Percentiles rank a stretch among this genome's conserved stretches.
Conservation (phyloP, 208 protist genomes). For the Lotmaria passim region DNA sequence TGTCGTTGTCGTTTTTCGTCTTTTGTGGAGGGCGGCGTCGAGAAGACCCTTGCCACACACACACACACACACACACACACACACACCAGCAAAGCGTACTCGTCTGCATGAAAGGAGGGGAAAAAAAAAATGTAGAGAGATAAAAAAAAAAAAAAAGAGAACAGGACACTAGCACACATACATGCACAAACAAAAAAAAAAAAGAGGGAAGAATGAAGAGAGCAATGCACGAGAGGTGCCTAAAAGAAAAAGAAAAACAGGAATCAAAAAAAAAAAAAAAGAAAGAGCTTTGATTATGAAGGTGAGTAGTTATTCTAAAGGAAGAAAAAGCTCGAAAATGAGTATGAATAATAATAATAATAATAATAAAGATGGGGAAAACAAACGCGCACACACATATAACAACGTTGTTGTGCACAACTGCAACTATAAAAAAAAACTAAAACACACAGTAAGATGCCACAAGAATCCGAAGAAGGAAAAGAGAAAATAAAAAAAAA, state of each 20-base stretch:
- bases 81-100: neutral
- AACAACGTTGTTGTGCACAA: no score
- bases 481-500: neutral
- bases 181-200: neutral
- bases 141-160: constrained; percentile 1
- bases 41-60: no score
- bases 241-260: neutral
- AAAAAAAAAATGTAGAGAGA: constrained; percentile 2
- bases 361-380: no score
- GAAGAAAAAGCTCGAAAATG: no score
- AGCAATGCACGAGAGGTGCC: neutral
- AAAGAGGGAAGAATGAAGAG: neutral
- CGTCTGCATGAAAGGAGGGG: neutral
- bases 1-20: no score
- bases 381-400: no score
- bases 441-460: neutral
- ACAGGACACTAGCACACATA: neutral
- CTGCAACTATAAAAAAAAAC: neutral
- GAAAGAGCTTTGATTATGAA: neutral
- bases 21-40: no score
- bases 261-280: neutral
- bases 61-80: constrained; percentile 33
- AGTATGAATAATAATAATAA: no score
- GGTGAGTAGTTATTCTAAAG: neutral
- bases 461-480: no score